Conservation (phyloP, 1,284 basidiomycete genomes). For the Cryptococcus wingfieldii region DNA sequence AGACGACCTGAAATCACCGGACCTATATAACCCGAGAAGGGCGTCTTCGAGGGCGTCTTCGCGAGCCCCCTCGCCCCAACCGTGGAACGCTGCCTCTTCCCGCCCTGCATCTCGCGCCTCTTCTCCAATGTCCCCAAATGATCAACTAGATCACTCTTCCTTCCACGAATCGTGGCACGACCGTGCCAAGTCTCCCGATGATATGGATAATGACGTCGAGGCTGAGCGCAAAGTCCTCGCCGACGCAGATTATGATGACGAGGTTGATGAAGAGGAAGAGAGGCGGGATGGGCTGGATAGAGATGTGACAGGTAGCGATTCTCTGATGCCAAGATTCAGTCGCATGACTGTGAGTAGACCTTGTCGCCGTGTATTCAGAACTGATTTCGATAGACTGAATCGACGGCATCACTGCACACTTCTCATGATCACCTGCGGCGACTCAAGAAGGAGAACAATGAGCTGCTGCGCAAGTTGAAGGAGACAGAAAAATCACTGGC, state of each 20-base stretch:
- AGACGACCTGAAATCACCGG: conserved; percentile 15
- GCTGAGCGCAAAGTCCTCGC: conserved; percentile 5
- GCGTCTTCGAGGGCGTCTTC: conserved; percentile 11
- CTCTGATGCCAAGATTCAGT: conserved; percentile 24
- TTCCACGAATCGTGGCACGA: conserved; percentile 34
- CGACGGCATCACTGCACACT: conserved; percentile 28
- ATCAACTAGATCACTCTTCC: conserved; percentile 30
- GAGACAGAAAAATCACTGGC: conserved; percentile 67
- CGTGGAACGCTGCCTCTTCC: not conserved
- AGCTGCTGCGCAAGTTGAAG: conserved; percentile 64
- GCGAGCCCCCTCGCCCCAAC: conserved; percentile 4
- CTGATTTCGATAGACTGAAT: conserved; percentile 27
- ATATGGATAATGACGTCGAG: conserved; percentile 3
- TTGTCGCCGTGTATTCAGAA: conserved; percentile 1
- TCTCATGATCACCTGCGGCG: conserved; percentile 61
- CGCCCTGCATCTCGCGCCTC: conserved; percentile 13
- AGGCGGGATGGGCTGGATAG: conserved; percentile 25
- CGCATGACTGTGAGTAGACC: conserved; percentile 28
- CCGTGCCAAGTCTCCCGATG: conserved; percentile 28
- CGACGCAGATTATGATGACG: conserved; percentile 9
- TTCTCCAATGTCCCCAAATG: conserved; percentile 24
- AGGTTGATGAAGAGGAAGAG: conserved; percentile 10
- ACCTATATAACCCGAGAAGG: conserved; percentile 2
- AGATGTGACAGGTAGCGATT: conserved; percentile 6
- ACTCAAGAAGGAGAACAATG: conserved; percentile 65